phyloP scores from a whole-genome alignment of 805 yeast species.

The Tetrapisispora phaffii region DNA sequence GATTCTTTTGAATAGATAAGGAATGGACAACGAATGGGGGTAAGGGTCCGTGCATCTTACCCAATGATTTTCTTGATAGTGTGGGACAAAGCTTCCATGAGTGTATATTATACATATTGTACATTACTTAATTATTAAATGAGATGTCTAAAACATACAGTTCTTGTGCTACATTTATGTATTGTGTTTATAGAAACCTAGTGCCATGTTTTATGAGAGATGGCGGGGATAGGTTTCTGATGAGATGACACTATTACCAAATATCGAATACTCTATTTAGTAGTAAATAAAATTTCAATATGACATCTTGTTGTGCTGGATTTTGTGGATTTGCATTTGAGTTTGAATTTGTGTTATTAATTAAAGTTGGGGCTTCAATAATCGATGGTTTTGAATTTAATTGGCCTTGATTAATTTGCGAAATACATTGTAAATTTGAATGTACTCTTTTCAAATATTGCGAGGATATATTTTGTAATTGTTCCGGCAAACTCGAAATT shows the following conservation, averaged over 20 bases:
- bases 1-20: too few relatives aligned
- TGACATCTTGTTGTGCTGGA: constrained; percentile 22
- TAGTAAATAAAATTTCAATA: constrained; percentile 25
- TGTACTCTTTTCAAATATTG: constrained; percentile 28
- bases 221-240: neutral
- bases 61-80: too few relatives aligned
- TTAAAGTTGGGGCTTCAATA: constrained; percentile 20
- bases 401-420: constrained; percentile 28
- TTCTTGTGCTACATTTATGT: too few relatives aligned
- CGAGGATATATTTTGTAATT: constrained; percentile 9
- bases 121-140: too few relatives aligned
- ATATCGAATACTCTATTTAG: constrained; percentile 28
- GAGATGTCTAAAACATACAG: too few relatives aligned
- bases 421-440: constrained; percentile 29
- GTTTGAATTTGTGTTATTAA: neutral
- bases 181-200: too few relatives aligned
- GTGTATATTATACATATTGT: too few relatives aligned
- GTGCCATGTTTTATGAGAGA: too few relatives aligned
- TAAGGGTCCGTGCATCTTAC: too few relatives aligned
- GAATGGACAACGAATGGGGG: too few relatives aligned
- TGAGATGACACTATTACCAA: constrained; percentile 12
- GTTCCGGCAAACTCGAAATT: constrained; percentile 15
- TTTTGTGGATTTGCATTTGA: constrained; percentile 6
- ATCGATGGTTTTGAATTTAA: constrained; percentile 21
- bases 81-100: too few relatives aligned